Conservation (phyloP, 352 stramenopile species). For the Pythium phragmiticola region DNA sequence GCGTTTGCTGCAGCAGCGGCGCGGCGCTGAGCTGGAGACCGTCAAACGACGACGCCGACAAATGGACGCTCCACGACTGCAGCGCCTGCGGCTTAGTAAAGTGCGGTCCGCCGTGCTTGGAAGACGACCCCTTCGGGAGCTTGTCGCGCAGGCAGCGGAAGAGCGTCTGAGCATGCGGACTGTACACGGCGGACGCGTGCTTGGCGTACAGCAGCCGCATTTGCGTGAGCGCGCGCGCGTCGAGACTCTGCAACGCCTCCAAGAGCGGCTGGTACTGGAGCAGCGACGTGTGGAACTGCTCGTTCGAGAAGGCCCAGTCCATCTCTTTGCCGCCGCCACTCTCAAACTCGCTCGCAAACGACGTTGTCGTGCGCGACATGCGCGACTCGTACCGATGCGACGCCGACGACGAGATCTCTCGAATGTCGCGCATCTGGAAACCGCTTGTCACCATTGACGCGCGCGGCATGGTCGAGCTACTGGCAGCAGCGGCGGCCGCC, state of each 20-base stretch:
- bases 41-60: constrained; percentile 61
- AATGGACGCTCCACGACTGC: constrained; percentile 60
- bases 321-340: constrained; percentile 37
- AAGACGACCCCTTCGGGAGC: constrained; percentile 33
- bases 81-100: constrained; percentile 61
- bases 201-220: constrained; percentile 58
- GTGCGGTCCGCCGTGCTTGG: constrained; percentile 35
- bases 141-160: constrained; percentile 66
- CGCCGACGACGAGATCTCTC: constrained; percentile 12
- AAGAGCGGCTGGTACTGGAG: constrained; percentile 50
- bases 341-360: constrained; percentile 33
- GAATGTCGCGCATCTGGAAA: constrained; percentile 13
- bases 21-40: constrained; percentile 44
- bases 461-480: constrained; percentile 9
- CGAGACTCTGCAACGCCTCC: constrained; percentile 40
- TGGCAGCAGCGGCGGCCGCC: constrained; percentile 5
- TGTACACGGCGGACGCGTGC: constrained; percentile 50
- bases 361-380: constrained; percentile 36
- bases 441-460: constrained; percentile 16
- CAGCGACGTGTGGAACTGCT: constrained; percentile 48
- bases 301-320: constrained; percentile 67
- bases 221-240: constrained; percentile 30
- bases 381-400: constrained; percentile 24
- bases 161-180: constrained; percentile 48
- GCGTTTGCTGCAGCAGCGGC: constrained; percentile 61